Percentiles rank a stretch among this genome's conserved stretches.
phyloP scores from a whole-genome alignment of 805 yeast species.

The Komagataella ulmi region DNA sequence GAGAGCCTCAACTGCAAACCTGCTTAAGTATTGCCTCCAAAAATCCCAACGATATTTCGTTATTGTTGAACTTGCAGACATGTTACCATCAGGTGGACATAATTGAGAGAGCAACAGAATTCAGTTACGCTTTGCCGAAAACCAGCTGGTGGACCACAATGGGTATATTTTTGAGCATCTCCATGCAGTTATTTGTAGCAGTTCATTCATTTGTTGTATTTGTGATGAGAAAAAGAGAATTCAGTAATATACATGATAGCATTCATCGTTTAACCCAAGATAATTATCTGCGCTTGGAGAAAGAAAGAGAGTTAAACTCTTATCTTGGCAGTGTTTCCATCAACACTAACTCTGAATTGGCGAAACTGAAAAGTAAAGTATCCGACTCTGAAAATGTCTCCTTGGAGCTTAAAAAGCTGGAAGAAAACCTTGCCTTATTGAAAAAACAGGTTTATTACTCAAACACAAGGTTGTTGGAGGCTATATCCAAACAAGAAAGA shows the following conservation, averaged over 20 bases:
- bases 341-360: constrained; percentile 5
- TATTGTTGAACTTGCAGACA: constrained; percentile 13
- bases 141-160: constrained; percentile 3
- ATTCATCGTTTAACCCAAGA: neutral
- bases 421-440: neutral
- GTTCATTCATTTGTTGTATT: constrained; percentile 3
- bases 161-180: constrained; percentile 3
- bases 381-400: constrained; percentile 10
- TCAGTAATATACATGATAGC: neutral
- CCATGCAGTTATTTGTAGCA: neutral
- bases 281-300: neutral
- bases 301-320: constrained; percentile 1
- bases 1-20: constrained; percentile 7
- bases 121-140: neutral
- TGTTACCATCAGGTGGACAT: constrained; percentile 15
- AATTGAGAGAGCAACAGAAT: constrained; percentile 2
- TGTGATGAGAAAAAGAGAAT: constrained; percentile 3
- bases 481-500: neutral
- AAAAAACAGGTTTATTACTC: neutral
- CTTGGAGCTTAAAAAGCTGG: constrained; percentile 4
- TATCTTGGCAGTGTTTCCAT: neutral
- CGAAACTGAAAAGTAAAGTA: constrained; percentile 8
- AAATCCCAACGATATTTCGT: constrained; percentile 10
- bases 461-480: neutral
- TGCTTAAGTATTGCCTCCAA: constrained; percentile 9